phyloP scores from a whole-genome alignment of 164 flowering plant genomes.

The Taxillus chinensis region DNA sequence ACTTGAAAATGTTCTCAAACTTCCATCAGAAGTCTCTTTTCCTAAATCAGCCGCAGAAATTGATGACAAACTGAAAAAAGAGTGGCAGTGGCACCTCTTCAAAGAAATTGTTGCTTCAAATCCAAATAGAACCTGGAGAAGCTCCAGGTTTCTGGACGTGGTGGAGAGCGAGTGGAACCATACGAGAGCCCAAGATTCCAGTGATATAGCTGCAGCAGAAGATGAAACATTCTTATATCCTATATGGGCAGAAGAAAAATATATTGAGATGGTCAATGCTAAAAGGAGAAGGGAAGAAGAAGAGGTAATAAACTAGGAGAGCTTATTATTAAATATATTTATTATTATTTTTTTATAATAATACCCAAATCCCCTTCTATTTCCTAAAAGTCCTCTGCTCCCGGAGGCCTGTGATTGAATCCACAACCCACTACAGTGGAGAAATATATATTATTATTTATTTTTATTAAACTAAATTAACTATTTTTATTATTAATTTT shows the following conservation, averaged over 20 bases:
- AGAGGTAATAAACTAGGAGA: constrained; percentile 40
- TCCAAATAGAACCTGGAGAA: constrained; percentile 26
- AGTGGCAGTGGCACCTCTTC: constrained; percentile 82
- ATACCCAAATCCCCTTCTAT: too few relatives aligned
- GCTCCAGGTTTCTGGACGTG: constrained; percentile 34
- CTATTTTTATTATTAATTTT: too few relatives aligned
- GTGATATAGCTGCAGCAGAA: constrained; percentile 4
- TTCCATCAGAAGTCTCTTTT: constrained; percentile 76
- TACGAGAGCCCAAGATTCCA: constrained; percentile 15
- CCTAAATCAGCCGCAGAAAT: constrained; percentile 46
- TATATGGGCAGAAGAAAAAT: constrained; percentile 71
- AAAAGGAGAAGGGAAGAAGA: constrained; percentile 84
- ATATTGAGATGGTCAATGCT: constrained; percentile 25
- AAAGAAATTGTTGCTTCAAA: constrained; percentile 21
- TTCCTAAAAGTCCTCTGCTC: too few relatives aligned
- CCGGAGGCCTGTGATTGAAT: too few relatives aligned
- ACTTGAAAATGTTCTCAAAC: constrained; percentile 53
- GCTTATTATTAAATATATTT: too few relatives aligned
- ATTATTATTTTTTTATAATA: too few relatives aligned
- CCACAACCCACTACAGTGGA: too few relatives aligned
- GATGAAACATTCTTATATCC: constrained; percentile 51
- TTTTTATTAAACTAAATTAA: too few relatives aligned
- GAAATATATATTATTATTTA: too few relatives aligned
- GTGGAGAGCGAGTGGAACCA: constrained; percentile 43
- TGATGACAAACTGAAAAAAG: constrained; percentile 35